These are phyloP conservation scores for Candida ovalis DNA, from an alignment of 805 yeast genomes.

Conservation along the genomic window DNA sequence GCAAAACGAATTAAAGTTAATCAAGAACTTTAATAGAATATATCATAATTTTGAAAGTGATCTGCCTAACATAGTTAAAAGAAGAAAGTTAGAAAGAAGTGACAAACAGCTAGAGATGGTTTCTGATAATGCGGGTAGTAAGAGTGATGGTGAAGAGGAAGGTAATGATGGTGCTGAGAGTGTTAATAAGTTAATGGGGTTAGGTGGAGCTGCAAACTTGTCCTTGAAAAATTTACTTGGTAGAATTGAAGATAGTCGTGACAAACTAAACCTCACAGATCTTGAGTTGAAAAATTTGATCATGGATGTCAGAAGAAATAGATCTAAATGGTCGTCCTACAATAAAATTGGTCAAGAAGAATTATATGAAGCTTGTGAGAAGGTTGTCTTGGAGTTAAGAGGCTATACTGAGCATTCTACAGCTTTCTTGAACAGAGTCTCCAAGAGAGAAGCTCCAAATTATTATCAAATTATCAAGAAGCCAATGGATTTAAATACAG, in stretches of 20 bases:
- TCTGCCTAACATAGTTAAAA: conserved; percentile 66
- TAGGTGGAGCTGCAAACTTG: conserved; percentile 66
- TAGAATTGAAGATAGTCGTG: conserved; percentile 75
- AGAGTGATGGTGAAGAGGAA: conserved; percentile 10
- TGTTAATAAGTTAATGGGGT: conserved; percentile 28
- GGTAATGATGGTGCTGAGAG: conserved; percentile 21
- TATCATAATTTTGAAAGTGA: conserved; percentile 78
- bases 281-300: conserved; percentile 79
- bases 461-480: conserved; percentile 83
- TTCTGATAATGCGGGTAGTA: conserved; percentile 22
- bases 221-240: conserved; percentile 77
- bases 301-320: conserved; percentile 87
- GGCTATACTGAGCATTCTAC: conserved; percentile 95
- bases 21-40: conserved; percentile 64
- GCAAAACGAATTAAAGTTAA: conserved; percentile 36
- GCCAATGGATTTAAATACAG: conserved; percentile 97
- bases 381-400: conserved; percentile 84
- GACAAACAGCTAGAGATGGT: conserved; percentile 60
- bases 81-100: conserved; percentile 74
- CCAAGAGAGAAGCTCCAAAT: conserved; percentile 97
- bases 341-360: conserved; percentile 97
- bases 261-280: conserved; percentile 71
- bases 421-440: conserved; percentile 92
- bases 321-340: conserved; percentile 98
- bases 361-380: conserved; percentile 94